Conservation (phyloP, 805 yeast species). For the Wickerhamiella qilinensis region DNA sequence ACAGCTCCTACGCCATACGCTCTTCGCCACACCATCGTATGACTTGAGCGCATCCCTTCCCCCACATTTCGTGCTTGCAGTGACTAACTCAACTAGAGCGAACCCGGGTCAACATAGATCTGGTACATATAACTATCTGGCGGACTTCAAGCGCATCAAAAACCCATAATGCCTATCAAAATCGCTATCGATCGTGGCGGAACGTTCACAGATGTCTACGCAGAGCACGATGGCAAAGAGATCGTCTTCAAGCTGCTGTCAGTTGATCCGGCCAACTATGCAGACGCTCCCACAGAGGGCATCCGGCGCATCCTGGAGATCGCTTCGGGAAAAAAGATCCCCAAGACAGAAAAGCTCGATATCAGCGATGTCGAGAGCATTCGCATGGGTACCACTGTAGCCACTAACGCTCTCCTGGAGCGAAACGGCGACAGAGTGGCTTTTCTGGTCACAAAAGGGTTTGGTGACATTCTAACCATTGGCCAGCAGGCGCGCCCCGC, state of each 20-base stretch:
- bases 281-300: slow-evolving; percentile 88
- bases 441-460: slow-evolving; percentile 74
- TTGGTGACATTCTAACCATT: slow-evolving; percentile 61
- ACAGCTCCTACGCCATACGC: too few species aligned
- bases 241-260: slow-evolving; percentile 64
- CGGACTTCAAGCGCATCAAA: too few species aligned
- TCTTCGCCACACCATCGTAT: too few species aligned
- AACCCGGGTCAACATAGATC: too few species aligned
- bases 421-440: slow-evolving; percentile 86
- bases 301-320: slow-evolving; percentile 60
- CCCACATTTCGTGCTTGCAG: too few species aligned
- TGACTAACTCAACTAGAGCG: too few species aligned
- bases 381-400: slow-evolving; percentile 89
- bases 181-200: slow-evolving; percentile 48
- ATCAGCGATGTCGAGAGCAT: slow-evolving; percentile 39
- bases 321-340: slow-evolving; percentile 36
- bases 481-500: slow-evolving; percentile 89
- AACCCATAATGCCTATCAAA: slow-evolving; percentile 5
- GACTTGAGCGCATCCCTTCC: too few species aligned
- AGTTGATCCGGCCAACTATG: slow-evolving; percentile 75
- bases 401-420: slow-evolving; percentile 87
- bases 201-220: slow-evolving; percentile 74
- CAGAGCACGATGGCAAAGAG: slow-evolving; percentile 35
- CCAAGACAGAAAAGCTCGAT: slow-evolving; percentile 44
- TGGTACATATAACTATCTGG: too few species aligned